A percentile compares a stretch with the other conserved stretches of the same genome.
These are phyloP conservation scores for Closterium sp. DNA, from an alignment of 139 green algal genomes.

Conservation along the genomic window DNA sequence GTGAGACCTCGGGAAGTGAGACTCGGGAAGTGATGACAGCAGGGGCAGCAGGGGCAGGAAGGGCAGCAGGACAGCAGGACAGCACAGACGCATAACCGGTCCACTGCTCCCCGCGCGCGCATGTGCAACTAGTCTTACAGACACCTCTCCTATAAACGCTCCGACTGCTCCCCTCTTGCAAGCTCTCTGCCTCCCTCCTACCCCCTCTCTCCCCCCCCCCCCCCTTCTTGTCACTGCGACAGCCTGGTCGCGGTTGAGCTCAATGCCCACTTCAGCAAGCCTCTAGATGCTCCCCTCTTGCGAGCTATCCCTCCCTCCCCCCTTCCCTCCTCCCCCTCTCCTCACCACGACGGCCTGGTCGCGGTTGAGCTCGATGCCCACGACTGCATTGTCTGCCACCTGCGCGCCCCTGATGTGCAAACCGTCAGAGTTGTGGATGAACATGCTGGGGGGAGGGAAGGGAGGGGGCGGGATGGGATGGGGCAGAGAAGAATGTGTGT, in stretches of 20 bases:
- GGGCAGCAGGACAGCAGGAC: background rate
- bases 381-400: conserved; percentile 34
- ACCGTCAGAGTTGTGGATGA: conserved; percentile 30
- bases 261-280: conserved; percentile 24
- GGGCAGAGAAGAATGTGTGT: background rate
- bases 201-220: too few species aligned
- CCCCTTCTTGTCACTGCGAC: conserved; percentile 27
- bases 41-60: too few species aligned
- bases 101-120: too few species aligned
- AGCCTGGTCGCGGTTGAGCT: conserved; percentile 12
- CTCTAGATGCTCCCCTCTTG: too few species aligned
- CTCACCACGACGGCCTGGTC: conserved; percentile 19
- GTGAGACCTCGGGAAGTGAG: too few species aligned
- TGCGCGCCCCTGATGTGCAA: conserved; percentile 8
- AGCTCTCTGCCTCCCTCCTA: too few species aligned
- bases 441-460: conserved; percentile 3
- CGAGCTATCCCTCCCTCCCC: too few species aligned
- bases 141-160: background rate
- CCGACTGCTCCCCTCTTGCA: too few species aligned
- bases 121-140: background rate
- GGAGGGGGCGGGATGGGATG: background rate
- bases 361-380: conserved; percentile 25
- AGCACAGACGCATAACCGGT: background rate
- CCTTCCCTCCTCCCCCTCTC: too few species aligned
- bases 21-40: too few species aligned